These are phyloP conservation scores for Acrocalymma vagum DNA, from an alignment of 2,329 filamentous ascomycete genomes.

Conservation along the genomic window DNA sequence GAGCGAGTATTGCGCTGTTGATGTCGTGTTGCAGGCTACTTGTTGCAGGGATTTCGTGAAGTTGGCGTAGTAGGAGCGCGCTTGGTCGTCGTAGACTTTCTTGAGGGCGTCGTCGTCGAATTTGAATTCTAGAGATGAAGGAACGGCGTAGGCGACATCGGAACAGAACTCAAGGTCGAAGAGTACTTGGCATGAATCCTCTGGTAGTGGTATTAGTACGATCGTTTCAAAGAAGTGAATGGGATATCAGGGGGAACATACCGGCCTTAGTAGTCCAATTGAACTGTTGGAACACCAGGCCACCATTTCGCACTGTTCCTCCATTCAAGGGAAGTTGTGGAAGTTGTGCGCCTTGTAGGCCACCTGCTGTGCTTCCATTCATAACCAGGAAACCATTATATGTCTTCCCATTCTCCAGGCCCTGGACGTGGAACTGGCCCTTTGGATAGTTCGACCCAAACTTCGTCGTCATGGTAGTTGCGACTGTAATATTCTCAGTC, in stretches of 20 bases:
- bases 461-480: slow-evolving; percentile 75
- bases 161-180: slow-evolving; percentile 90
- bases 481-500: slow-evolving; percentile 62
- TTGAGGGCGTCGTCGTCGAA: slow-evolving; percentile 69
- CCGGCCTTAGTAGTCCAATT: slow-evolving; percentile 81
- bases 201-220: slow-evolving; percentile 50
- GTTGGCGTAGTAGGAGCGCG: slow-evolving; percentile 72
- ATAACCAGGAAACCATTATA: slow-evolving; percentile 80
- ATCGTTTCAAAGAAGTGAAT: neutral
- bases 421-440: slow-evolving; percentile 86
- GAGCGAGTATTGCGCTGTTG: slow-evolving; percentile 81
- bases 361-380: no score
- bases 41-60: slow-evolving; percentile 86
- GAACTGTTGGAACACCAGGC: slow-evolving; percentile 75
- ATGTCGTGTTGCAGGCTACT: slow-evolving; percentile 80
- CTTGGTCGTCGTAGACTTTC: slow-evolving; percentile 80
- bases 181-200: slow-evolving; percentile 84
- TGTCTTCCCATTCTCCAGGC: slow-evolving; percentile 73
- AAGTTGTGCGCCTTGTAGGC: slow-evolving; percentile 60
- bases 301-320: slow-evolving; percentile 73
- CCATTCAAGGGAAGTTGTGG: no score
- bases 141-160: slow-evolving; percentile 89
- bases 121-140: slow-evolving; percentile 74
- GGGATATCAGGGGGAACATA: slow-evolving; percentile 52
- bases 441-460: slow-evolving; percentile 70